phyloP scores from a whole-genome alignment of 176 grass and related monocot genomes.

The Cocos nucifera region DNA sequence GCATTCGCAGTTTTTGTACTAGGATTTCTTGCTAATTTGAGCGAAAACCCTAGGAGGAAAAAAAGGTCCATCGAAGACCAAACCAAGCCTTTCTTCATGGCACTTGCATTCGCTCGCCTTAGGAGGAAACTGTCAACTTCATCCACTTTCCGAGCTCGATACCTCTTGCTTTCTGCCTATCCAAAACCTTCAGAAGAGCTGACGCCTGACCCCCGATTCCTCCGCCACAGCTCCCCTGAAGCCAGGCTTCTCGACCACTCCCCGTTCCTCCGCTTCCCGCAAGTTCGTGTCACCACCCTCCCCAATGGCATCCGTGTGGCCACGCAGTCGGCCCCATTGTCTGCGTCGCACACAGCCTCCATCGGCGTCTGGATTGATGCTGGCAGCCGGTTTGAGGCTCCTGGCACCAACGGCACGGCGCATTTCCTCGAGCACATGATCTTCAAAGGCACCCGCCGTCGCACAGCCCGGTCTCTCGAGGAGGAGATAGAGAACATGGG shows the following conservation, averaged over 20 bases:
- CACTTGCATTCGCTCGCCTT: slow-evolving; percentile 2
- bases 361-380: slow-evolving; percentile 90
- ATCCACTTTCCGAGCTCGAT: neutral
- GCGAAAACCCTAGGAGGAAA: too few species aligned
- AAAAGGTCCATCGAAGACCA: neutral
- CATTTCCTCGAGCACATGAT: slow-evolving; percentile 99
- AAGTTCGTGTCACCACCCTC: slow-evolving; percentile 49
- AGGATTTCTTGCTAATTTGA: too few species aligned
- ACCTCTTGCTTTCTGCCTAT: slow-evolving; percentile 25
- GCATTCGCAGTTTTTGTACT: too few species aligned
- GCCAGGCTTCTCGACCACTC: slow-evolving; percentile 47
- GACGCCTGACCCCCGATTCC: slow-evolving; percentile 43
- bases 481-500: slow-evolving; percentile 96
- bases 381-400: slow-evolving; percentile 79
- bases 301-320: slow-evolving; percentile 67
- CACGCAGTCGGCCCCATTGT: slow-evolving; percentile 52
- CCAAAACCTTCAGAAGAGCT: slow-evolving; percentile 19
- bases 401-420: slow-evolving; percentile 87
- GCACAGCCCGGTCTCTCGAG: slow-evolving; percentile 56
- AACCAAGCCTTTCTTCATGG: slow-evolving; percentile 10
- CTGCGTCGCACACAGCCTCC: slow-evolving; percentile 60
- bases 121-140: slow-evolving; percentile 6
- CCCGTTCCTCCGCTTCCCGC: slow-evolving; percentile 56
- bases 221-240: slow-evolving; percentile 58
- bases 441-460: slow-evolving; percentile 83